These are phyloP conservation scores for Achaetomiella virescens DNA, from an alignment of 495 filamentous ascomycete species.

Conservation along the genomic window DNA sequence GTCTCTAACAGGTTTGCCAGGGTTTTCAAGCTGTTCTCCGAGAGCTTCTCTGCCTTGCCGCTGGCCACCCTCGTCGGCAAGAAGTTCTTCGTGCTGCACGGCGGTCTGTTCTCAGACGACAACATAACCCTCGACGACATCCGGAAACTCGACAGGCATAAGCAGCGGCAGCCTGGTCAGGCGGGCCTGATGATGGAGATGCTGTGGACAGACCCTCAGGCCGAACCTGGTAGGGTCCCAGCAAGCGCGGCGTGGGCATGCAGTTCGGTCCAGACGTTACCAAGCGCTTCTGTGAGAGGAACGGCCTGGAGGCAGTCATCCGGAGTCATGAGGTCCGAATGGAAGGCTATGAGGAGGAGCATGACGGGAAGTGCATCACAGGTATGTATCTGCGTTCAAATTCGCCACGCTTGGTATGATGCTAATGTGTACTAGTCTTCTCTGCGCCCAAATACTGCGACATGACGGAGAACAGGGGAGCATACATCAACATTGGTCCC, in stretches of 20 bases:
- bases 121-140: conserved; percentile 89
- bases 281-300: conserved; percentile 92
- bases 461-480: conserved; percentile 93
- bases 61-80: conserved; percentile 86
- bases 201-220: conserved; percentile 97
- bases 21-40: conserved; percentile 95
- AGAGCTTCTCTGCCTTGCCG: conserved; percentile 92
- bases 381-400: conserved; percentile 38
- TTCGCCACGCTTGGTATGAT: background rate
- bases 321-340: conserved; percentile 96
- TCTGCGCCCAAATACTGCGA: conserved; percentile 98
- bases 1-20: conserved; percentile 26
- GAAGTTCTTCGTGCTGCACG: conserved; percentile 91
- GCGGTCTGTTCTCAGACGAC: conserved; percentile 96
- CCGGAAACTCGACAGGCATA: conserved; percentile 83
- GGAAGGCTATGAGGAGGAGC: conserved; percentile 96
- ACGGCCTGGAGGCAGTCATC: conserved; percentile 90
- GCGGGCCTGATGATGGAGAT: conserved; percentile 99
- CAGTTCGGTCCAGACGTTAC: conserved; percentile 97
- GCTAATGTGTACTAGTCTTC: conserved; percentile 58
- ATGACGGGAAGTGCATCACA: conserved; percentile 95
- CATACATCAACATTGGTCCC: conserved; percentile 94
- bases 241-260: conserved; percentile 93
- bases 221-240: conserved; percentile 81
- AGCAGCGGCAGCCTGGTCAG: conserved; percentile 93